Base-by-base conservation (phyloP, 345 rosid genomes). In the Ceriops zippeliana region DNA sequence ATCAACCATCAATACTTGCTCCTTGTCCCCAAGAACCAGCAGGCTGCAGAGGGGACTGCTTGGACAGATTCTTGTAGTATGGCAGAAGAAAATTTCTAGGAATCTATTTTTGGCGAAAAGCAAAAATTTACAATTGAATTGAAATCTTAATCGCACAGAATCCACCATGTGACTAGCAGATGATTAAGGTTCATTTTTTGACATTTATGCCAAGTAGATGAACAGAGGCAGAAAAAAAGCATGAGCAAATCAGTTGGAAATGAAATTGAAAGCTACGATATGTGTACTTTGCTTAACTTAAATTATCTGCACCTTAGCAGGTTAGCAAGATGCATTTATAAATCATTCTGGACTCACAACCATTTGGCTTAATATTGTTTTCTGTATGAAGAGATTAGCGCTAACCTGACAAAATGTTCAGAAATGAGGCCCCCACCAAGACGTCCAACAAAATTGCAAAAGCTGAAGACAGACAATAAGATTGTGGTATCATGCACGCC, bases 341-440 rank as follows among this genome's bases (percentile, higher is more conserved):
- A 26, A 58, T 16, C 30, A 59, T 8, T 31, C 22, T 38, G 11
- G 15, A 22, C 24, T 20, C 22, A 15, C 24, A 31, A 38, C 27
- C 1, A 24, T 7, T 9, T 19, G 20, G 35, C 30, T 16, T 13
- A 64, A 13, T 46, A 38, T 22, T 22, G 16, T 22, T 13, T 42
- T 56, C 26, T 56, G 20, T 24, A 56, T 16, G 16, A 46, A 21
- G 5, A 30, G 20, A 31, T 35, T 13, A 7, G 31, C 17, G 72
- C 82, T 31, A 5, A 86, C 90, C 90, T 86, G 73, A 88, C 87
- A 75, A 83, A 88, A 73, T 88, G 84, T 61, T 88, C 90, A 51
- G 90, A 88, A 42, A 88, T 64, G 2, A 54, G 49, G 3, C 93
- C 93, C 13, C 90, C 86, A 22, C 90, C 86, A 46, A 88, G 87